A percentile compares a stretch with the other conserved stretches of the same genome.
phyloP scores from a whole-genome alignment of 2,329 filamentous ascomycete species.

The Bimuria novae-zelandiae region DNA sequence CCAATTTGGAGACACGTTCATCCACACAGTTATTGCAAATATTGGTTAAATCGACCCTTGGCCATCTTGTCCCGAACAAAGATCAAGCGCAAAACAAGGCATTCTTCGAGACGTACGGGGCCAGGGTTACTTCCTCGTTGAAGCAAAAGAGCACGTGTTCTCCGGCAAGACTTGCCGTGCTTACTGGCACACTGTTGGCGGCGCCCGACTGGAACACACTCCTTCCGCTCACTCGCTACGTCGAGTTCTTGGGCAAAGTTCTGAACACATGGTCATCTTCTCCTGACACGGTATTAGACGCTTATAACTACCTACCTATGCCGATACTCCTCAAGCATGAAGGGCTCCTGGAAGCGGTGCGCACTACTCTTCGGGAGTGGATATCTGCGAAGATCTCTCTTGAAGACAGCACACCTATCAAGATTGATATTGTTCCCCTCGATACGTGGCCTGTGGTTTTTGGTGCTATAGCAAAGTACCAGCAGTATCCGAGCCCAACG shows the following conservation, averaged over 20 bases:
- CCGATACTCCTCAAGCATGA: slow-evolving; percentile 20
- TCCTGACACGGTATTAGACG: slow-evolving; percentile 28
- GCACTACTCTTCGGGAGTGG: slow-evolving; percentile 28
- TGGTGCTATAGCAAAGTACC: slow-evolving; percentile 27
- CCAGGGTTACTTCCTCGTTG: slow-evolving; percentile 22
- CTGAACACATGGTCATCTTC: slow-evolving; percentile 13
- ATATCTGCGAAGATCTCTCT: slow-evolving; percentile 11
- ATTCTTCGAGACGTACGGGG: slow-evolving; percentile 34
- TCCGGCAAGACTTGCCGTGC: slow-evolving; percentile 27
- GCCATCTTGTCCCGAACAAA: slow-evolving; percentile 40
- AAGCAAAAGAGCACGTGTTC: slow-evolving; percentile 30
- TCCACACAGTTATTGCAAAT: slow-evolving; percentile 29
- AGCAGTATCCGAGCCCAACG: slow-evolving; percentile 24
- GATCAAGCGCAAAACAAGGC: slow-evolving; percentile 38
- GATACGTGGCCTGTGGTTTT: slow-evolving; percentile 21
- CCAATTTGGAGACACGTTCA: slow-evolving; percentile 15
- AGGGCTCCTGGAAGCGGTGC: slow-evolving; percentile 20
- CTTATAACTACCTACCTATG: slow-evolving; percentile 33
- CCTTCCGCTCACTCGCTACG: slow-evolving; percentile 28
- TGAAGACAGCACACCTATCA: not conserved
- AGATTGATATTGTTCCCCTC: not conserved
- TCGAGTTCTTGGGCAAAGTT: slow-evolving; percentile 25
- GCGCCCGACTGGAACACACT: slow-evolving; percentile 26
- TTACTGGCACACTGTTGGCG: slow-evolving; percentile 30
- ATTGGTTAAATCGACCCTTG: slow-evolving; percentile 30